Evolutionary conservation across 495 filamentous ascomycete genomes (phyloP), one percentile per base, ranked within the genome.

Genomic region (Coniosporium apollinis): DNA sequence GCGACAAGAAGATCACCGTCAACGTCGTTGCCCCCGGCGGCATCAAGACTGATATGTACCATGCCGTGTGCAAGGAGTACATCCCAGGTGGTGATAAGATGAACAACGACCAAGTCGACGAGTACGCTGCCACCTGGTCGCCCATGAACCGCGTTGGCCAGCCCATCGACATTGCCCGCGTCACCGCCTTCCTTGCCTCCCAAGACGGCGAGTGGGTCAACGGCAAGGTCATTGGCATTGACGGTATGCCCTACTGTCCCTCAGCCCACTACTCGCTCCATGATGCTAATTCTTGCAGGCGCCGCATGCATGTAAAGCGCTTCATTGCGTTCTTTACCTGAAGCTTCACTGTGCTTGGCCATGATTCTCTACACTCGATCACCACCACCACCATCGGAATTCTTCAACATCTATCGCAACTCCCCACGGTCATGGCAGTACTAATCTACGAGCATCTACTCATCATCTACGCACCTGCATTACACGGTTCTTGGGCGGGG

Each of bases 41-140:
- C 34, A 69, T 77, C 57, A 73, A 75, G 62, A 72, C 69, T 34
- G 73, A 78, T 49, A 78, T 78, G 73, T 77, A 72, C 61, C 63
- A 74, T 48, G 61, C 62, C 47, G 71, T 73, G 36, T 71, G 66
- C 53, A 60, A 65, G 36, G 70, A 73, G 57, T 77, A 76, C 58
- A 75, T 76, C 38, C 73, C 72, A 33, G 53, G 55, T 30, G 72
- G 68, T 39, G 61, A 56, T 18, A 65, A 63, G 48, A 40, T 61
- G 26, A 45, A 22, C 50, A 47, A 61, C 53, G 58, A 61, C 43
- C 50, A 61, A 37, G 58, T 61, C 37, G 58, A 61, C 38, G 55
- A 51, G 55, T 61, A 59, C 40, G 70, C 71, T 39, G 60, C 62
- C 19, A 64, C 58, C 30, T 68, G 64, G 61, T 73, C 68, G 20